phyloP scores from a whole-genome alignment of 352 stramenopile genomes.

The Elongisporangium undulatum region DNA sequence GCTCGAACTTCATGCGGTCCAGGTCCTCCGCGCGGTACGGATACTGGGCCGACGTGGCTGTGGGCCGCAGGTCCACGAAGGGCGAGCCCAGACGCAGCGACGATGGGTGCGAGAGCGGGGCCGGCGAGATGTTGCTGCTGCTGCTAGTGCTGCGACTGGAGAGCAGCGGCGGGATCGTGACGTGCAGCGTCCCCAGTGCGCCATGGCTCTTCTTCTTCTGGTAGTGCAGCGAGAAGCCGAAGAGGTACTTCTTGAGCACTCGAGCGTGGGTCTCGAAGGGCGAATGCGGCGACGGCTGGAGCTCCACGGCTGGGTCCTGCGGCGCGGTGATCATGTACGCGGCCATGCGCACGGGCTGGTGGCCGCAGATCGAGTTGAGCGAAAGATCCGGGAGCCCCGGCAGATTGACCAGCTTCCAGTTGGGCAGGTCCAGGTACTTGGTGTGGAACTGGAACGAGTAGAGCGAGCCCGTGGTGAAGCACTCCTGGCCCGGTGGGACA shows the following conservation, averaged over 20 bases:
- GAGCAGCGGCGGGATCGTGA: not conserved
- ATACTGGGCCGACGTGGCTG: conserved; percentile 11
- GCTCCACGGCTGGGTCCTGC: not conserved
- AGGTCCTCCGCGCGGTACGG: conserved; percentile 21
- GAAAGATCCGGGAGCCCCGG: conserved; percentile 34
- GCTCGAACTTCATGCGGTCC: conserved; percentile 37
- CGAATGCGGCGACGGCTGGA: not conserved
- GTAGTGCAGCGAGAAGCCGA: conserved; percentile 45
- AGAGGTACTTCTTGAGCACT: conserved; percentile 35
- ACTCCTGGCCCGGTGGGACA: conserved; percentile 13
- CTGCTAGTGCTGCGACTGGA: not conserved
- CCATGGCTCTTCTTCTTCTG: conserved; percentile 3
- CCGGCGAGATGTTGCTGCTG: not conserved
- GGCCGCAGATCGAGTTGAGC: conserved; percentile 24
- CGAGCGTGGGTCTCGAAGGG: conserved; percentile 13
- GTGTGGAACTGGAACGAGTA: conserved; percentile 66
- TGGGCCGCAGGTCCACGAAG: not conserved
- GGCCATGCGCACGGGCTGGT: conserved; percentile 33
- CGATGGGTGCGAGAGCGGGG: not conserved
- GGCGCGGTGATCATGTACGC: conserved; percentile 29
- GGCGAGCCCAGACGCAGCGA: not conserved
- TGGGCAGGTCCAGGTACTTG: conserved; percentile 33
- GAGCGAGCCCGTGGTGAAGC: conserved; percentile 26
- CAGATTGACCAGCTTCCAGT: conserved; percentile 46
- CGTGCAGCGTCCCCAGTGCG: not conserved